Percentiles rank a stretch among this genome's conserved stretches.
phyloP scores from a whole-genome alignment of 805 yeast genomes.

The Clavispora asparagi region DNA sequence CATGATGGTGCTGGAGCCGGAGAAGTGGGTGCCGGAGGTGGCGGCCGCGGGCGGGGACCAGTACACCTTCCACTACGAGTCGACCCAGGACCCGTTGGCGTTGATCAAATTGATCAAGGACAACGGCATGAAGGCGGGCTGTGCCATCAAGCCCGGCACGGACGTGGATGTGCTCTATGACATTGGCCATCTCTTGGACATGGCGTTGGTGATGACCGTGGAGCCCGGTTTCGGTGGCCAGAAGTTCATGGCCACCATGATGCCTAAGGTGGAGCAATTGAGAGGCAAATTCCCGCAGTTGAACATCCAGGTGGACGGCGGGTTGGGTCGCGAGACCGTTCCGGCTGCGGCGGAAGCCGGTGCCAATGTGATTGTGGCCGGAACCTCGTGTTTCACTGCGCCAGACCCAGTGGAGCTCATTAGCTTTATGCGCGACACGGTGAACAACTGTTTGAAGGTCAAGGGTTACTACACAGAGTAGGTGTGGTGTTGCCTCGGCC shows the following conservation, averaged over 20 bases:
- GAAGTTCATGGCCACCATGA: slow-evolving; percentile 90
- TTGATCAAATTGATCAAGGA: slow-evolving; percentile 71
- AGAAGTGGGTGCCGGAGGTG: slow-evolving; percentile 87
- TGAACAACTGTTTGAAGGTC: slow-evolving; percentile 42
- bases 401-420: slow-evolving; percentile 75
- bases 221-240: slow-evolving; percentile 99
- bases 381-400: slow-evolving; percentile 89
- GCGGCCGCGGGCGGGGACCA: slow-evolving; percentile 94
- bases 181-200: slow-evolving; percentile 72
- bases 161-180: slow-evolving; percentile 78
- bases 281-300: slow-evolving; percentile 70
- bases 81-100: slow-evolving; percentile 71
- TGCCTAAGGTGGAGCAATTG: slow-evolving; percentile 85
- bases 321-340: slow-evolving; percentile 81
- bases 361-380: slow-evolving; percentile 97
- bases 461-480: slow-evolving; percentile 34
- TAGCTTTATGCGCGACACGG: slow-evolving; percentile 58
- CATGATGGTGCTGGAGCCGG: slow-evolving; percentile 95
- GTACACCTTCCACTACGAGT: slow-evolving; percentile 93
- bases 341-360: slow-evolving; percentile 92
- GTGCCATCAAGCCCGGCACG: slow-evolving; percentile 93
- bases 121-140: slow-evolving; percentile 87
- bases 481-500: no score
- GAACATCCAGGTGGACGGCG: slow-evolving; percentile 96
- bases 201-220: slow-evolving; percentile 97